These are phyloP conservation scores for Pyrus betulifolia DNA, from an alignment of 306 rosid genomes.

Conservation along the genomic window DNA sequence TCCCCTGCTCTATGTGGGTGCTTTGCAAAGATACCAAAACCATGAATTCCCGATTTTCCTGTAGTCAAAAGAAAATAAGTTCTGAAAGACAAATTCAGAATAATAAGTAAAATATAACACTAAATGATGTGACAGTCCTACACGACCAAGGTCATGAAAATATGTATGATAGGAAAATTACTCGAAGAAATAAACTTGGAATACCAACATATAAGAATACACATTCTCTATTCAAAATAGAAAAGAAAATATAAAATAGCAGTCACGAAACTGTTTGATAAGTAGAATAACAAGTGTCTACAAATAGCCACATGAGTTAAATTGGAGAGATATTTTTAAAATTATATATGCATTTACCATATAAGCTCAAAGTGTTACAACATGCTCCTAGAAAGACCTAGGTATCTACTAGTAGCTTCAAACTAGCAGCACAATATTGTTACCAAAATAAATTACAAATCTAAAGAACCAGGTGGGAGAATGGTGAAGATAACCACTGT, in stretches of 20 bases:
- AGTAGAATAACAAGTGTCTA: background rate
- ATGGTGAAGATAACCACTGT: background rate
- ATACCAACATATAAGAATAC: background rate
- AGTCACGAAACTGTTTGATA: background rate
- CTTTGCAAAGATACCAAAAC: constrained; percentile 97
- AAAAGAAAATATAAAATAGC: background rate
- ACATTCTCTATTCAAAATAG: background rate
- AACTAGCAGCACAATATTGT: background rate
- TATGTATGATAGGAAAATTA: background rate
- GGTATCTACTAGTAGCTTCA: background rate
- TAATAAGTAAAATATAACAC: background rate
- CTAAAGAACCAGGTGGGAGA: background rate
- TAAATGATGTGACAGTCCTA: background rate
- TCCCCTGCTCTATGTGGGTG: constrained; percentile 97
- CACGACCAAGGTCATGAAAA: background rate
- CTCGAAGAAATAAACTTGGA: background rate
- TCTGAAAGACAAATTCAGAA: background rate
- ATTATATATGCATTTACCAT: background rate
- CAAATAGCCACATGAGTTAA: background rate
- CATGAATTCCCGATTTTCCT: constrained; percentile 99
- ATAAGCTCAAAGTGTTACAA: background rate
- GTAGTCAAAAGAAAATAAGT: constrained; percentile 4
- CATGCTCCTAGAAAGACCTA: background rate
- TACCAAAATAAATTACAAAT: background rate
- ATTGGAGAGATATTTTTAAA: background rate